phyloP scores from a whole-genome alignment of 345 rosid genomes.

The Pugionium cornutum region DNA sequence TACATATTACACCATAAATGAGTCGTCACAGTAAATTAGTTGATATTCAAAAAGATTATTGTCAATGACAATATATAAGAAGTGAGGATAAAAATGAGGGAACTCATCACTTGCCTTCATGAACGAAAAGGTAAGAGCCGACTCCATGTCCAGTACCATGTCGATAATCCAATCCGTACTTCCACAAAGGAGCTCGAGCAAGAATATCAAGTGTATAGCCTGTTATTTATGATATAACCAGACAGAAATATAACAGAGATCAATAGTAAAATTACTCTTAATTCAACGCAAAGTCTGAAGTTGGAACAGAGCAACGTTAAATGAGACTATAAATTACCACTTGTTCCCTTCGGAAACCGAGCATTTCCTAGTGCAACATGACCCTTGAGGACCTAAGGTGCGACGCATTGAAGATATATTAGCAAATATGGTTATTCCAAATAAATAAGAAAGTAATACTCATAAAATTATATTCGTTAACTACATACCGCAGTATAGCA shows the following conservation, averaged over 20 bases:
- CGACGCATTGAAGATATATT: background rate
- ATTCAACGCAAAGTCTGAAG: background rate
- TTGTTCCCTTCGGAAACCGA: conserved; percentile 86
- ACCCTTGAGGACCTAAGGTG: conserved; percentile 81
- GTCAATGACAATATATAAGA: too few species aligned
- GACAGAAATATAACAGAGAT: background rate
- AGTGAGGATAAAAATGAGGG: conserved; percentile 4
- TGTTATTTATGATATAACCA: conserved; percentile 28
- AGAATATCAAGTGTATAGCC: conserved; percentile 89
- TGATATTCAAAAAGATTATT: conserved; percentile 1
- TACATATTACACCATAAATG: conserved; percentile 41
- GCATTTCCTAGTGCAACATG: conserved; percentile 90
- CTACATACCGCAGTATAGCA: too few species aligned
- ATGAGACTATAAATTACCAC: conserved; percentile 47
- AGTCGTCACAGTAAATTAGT: conserved; percentile 2
- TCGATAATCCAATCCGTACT: too few species aligned
- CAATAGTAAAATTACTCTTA: background rate
- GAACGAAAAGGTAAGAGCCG: conserved; percentile 91
- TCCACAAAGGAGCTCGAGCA: too few species aligned
- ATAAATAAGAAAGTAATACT: background rate
- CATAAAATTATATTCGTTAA: background rate
- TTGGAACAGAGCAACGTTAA: background rate
- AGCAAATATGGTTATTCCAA: too few species aligned
- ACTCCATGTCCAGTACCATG: conserved; percentile 98
- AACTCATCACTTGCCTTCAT: conserved; percentile 71